phyloP scores from a whole-genome alignment of 108 stramenopile species.

The Cyclostephanos tholiformis region DNA sequence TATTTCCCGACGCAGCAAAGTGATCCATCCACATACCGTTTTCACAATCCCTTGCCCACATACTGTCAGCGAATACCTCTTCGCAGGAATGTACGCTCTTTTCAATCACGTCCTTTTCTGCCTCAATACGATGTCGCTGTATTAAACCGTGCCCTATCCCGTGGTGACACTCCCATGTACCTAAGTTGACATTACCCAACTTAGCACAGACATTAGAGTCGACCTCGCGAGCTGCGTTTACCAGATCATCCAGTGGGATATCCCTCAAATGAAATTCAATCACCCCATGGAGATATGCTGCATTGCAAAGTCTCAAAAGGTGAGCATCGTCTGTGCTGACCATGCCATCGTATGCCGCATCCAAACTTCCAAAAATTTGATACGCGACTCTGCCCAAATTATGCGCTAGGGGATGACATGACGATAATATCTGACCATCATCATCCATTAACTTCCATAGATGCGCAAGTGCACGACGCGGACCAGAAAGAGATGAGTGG shows the following conservation, averaged over 20 bases:
- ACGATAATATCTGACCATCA: slow-evolving; percentile 17
- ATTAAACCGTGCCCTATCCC: slow-evolving; percentile 40
- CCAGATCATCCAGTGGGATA: background rate
- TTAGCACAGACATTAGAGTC: slow-evolving; percentile 25
- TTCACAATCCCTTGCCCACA: slow-evolving; percentile 1
- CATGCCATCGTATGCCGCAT: slow-evolving; percentile 27
- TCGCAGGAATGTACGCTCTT: slow-evolving; percentile 8
- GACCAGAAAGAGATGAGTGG: slow-evolving; percentile 11
- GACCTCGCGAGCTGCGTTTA: slow-evolving; percentile 13
- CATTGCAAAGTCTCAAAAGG: slow-evolving; percentile 37
- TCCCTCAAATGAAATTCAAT: slow-evolving; percentile 31
- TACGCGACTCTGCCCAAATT: slow-evolving; percentile 26
- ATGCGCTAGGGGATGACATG: slow-evolving; percentile 31
- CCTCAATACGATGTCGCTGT: slow-evolving; percentile 18
- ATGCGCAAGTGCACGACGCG: slow-evolving; percentile 19
- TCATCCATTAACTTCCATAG: slow-evolving; percentile 14
- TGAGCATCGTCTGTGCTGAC: slow-evolving; percentile 23
- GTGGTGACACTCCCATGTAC: slow-evolving; percentile 39
- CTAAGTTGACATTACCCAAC: slow-evolving; percentile 15
- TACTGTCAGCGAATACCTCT: slow-evolving; percentile 7
- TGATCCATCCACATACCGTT: slow-evolving; percentile 48
- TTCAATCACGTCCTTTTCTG: slow-evolving; percentile 16
- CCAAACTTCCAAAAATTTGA: slow-evolving; percentile 20
- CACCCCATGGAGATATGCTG: slow-evolving; percentile 37
- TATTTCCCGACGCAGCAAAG: slow-evolving; percentile 22